Conservation (phyloP, 2,329 filamentous ascomycete genomes). For the Talaromyces marneffei region DNA sequence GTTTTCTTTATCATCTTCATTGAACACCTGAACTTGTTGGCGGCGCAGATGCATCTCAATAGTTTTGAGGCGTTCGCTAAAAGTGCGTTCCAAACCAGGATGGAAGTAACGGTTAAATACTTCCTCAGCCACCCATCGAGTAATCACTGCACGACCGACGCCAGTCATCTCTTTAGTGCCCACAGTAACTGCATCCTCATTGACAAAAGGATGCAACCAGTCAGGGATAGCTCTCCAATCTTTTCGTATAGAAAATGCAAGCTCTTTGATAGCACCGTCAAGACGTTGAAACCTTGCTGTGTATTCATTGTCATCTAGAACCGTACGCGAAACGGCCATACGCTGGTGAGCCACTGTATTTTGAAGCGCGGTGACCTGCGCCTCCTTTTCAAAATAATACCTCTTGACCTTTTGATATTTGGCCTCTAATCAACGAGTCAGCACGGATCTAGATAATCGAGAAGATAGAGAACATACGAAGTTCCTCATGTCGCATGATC, state of each 20-base stretch:
- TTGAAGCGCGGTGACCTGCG: constrained; percentile 87
- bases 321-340: constrained; percentile 87
- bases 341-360: constrained; percentile 97
- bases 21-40: constrained; percentile 66
- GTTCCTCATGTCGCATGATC: constrained; percentile 40
- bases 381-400: constrained; percentile 88
- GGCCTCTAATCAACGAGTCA: constrained; percentile 54
- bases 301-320: constrained; percentile 94
- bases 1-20: constrained; percentile 82
- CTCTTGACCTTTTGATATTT: constrained; percentile 99
- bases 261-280: constrained; percentile 88
- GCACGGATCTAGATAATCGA: background rate
- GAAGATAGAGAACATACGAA: constrained; percentile 32
- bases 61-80: constrained; percentile 74
- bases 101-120: constrained; percentile 92
- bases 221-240: constrained; percentile 77
- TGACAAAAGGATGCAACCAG: constrained; percentile 76
- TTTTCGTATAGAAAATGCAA: constrained; percentile 94
- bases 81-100: constrained; percentile 68
- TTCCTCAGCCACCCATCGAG: constrained; percentile 83
- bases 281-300: constrained; percentile 79
- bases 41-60: constrained; percentile 84
- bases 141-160: constrained; percentile 81
- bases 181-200: constrained; percentile 74
- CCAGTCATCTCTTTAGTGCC: constrained; percentile 98